These are phyloP conservation scores for Carallia brachiata DNA, from an alignment of 345 rosid genomes.

Conservation along the genomic window DNA sequence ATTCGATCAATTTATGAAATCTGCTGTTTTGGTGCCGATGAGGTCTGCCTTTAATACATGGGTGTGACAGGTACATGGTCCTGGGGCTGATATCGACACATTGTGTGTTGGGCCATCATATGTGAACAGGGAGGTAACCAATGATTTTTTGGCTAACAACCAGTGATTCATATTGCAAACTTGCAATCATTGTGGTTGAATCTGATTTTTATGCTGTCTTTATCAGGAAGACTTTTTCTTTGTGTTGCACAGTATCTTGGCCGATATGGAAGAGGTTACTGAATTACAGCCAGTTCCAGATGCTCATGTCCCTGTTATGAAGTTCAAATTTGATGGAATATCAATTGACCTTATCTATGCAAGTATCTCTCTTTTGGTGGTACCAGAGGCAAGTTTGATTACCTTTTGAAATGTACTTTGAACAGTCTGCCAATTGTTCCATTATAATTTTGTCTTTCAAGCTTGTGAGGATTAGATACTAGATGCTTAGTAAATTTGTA, in stretches of 20 bases:
- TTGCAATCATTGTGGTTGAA: background rate
- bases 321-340: slow-evolving; percentile 76
- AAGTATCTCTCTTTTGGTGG: slow-evolving; percentile 69
- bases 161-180: background rate
- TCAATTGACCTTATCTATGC: slow-evolving; percentile 94
- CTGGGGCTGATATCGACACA: no score
- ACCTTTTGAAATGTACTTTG: background rate
- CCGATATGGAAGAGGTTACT: slow-evolving; percentile 72
- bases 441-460: background rate
- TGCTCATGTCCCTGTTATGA: slow-evolving; percentile 42
- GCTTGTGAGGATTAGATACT: background rate
- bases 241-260: slow-evolving; percentile 57
- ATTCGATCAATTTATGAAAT: background rate
- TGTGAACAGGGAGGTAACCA: slow-evolving; percentile 73
- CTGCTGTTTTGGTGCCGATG: background rate
- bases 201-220: slow-evolving; percentile 13
- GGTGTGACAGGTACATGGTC: no score
- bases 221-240: slow-evolving; percentile 81
- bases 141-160: background rate
- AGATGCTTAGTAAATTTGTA: background rate
- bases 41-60: background rate
- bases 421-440: background rate
- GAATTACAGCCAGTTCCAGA: slow-evolving; percentile 94
- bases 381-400: slow-evolving; percentile 66
- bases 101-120: slow-evolving; percentile 95